A percentile compares a stretch with the other conserved stretches of the same genome.
Conservation (phyloP, 306 rosid species). For the Lathyrus aphaca region DNA sequence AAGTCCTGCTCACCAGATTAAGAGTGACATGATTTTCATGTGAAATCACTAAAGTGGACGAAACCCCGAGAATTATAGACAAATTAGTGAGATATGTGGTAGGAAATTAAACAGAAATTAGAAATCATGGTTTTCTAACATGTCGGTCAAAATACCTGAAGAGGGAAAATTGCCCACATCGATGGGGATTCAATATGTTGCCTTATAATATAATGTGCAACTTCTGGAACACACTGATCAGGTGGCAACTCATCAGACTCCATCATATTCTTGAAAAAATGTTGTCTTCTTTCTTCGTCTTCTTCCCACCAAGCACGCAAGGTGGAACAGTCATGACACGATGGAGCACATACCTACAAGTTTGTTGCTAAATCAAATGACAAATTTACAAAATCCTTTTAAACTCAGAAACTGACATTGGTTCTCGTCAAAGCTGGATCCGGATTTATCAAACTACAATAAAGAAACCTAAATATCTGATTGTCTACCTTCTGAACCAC, state of each 20-base stretch:
- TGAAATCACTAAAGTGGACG: slow-evolving; percentile 2
- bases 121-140: neutral
- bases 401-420: slow-evolving; percentile 7
- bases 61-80: neutral
- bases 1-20: slow-evolving; percentile 63
- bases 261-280: slow-evolving; percentile 65
- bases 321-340: slow-evolving; percentile 96
- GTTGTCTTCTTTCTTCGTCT: slow-evolving; percentile 85
- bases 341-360: slow-evolving; percentile 92
- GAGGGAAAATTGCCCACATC: slow-evolving; percentile 99
- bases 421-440: slow-evolving; percentile 12
- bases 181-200: slow-evolving; percentile 96
- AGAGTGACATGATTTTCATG: slow-evolving; percentile 32
- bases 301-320: slow-evolving; percentile 99
- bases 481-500: slow-evolving; percentile 4
- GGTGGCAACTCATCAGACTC: slow-evolving; percentile 75
- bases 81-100: neutral
- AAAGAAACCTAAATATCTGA: slow-evolving; percentile 22
- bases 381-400: slow-evolving; percentile 13
- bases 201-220: slow-evolving; percentile 65
- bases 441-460: slow-evolving; percentile 21
- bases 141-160: slow-evolving; percentile 67
- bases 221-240: slow-evolving; percentile 70
- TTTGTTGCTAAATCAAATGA: slow-evolving; percentile 29
- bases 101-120: neutral